Percentiles rank a stretch among this genome's conserved stretches.
Conservation (phyloP, 2,329 filamentous ascomycete species). For the Penicillium sp. region DNA sequence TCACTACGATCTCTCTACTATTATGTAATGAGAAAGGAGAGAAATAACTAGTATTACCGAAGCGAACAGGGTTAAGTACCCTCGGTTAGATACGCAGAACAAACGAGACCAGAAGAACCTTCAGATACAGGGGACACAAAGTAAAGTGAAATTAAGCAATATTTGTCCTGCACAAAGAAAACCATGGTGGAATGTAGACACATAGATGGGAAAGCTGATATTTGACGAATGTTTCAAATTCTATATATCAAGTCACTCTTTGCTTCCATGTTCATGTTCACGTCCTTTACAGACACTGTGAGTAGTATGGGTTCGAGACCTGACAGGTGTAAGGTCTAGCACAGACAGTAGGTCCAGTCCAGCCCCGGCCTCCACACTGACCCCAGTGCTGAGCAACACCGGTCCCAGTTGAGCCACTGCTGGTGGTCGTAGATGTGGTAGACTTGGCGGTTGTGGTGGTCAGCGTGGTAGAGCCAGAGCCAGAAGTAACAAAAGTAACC, state of each 20-base stretch:
- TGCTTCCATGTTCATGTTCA: background rate
- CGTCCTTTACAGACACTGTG: background rate
- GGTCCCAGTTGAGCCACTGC: background rate
- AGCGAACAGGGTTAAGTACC: too few species aligned
- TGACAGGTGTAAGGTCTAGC: slow-evolving; percentile 4
- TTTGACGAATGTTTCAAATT: background rate
- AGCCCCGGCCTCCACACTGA: slow-evolving; percentile 3
- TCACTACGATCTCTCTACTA: too few species aligned
- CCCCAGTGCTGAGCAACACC: slow-evolving; percentile 1
- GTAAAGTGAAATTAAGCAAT: too few species aligned
- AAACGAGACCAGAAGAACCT: too few species aligned
- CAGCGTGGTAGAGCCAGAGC: background rate
- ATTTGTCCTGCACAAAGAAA: too few species aligned
- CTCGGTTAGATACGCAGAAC: too few species aligned
- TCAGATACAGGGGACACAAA: too few species aligned
- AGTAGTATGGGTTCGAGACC: background rate
- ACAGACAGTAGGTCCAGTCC: background rate
- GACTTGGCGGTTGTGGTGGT: background rate
- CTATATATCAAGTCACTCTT: background rate
- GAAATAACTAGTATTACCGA: too few species aligned
- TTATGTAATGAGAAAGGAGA: too few species aligned
- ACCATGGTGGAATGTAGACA: background rate
- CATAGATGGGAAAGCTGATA: background rate
- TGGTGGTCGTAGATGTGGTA: background rate
- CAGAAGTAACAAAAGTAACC: background rate